These are phyloP conservation scores for Domatiomyces catenatus DNA, from an alignment of 2,329 filamentous ascomycete species.

Conservation along the genomic window DNA sequence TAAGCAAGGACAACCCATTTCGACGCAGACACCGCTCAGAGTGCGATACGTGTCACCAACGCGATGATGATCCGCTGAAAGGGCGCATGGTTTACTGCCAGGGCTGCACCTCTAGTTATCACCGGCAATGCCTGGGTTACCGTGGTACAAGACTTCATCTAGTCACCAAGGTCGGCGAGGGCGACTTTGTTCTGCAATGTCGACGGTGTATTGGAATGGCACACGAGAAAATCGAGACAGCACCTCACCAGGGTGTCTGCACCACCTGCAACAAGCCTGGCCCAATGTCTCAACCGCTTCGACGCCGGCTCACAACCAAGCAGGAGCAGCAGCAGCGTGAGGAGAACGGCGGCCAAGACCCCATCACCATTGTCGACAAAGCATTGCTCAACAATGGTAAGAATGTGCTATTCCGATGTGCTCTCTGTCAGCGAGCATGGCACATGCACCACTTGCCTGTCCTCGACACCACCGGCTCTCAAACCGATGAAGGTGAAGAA, in stretches of 20 bases:
- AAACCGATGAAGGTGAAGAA: constrained; percentile 21
- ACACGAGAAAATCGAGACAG: constrained; percentile 50
- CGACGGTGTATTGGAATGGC: constrained; percentile 61
- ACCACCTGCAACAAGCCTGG: constrained; percentile 53
- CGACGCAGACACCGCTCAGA: constrained; percentile 49
- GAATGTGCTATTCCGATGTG: constrained; percentile 72
- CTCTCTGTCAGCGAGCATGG: constrained; percentile 58
- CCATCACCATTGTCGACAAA: constrained; percentile 48
- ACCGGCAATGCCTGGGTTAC: constrained; percentile 65
- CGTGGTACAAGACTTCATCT: constrained; percentile 66
- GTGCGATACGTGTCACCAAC: constrained; percentile 57
- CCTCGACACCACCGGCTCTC: constrained; percentile 9
- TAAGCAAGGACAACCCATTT: constrained; percentile 52
- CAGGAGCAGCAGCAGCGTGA: constrained; percentile 73
- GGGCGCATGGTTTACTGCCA: constrained; percentile 74
- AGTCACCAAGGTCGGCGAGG: constrained; percentile 66
- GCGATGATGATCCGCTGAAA: constrained; percentile 39
- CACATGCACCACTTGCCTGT: constrained; percentile 71
- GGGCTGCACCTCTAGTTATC: constrained; percentile 71
- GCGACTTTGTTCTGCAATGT: constrained; percentile 78
- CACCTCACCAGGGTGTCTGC: constrained; percentile 59
- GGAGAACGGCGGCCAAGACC: constrained; percentile 65
- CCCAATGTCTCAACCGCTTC: constrained; percentile 57
- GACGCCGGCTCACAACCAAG: constrained; percentile 52
- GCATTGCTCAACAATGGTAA: constrained; percentile 57